These are phyloP conservation scores for Staphylotrichum longicolle DNA, from an alignment of 495 filamentous ascomycete species.

Conservation along the genomic window DNA sequence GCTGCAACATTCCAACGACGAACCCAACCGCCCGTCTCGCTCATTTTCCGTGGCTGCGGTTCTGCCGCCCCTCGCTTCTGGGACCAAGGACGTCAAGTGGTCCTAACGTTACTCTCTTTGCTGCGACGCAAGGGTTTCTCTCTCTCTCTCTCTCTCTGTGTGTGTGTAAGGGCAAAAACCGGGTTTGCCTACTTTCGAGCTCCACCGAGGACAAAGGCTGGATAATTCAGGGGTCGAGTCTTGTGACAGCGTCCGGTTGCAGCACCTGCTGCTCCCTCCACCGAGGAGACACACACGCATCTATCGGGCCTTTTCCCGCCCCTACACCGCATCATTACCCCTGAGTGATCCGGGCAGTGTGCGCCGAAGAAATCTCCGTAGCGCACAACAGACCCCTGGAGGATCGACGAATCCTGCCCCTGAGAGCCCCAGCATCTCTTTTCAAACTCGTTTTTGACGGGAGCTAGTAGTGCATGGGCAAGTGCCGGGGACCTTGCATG, in stretches of 20 bases:
- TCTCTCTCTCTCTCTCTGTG: too few species aligned
- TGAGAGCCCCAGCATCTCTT: too few species aligned
- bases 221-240: too few species aligned
- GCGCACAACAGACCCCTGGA: too few species aligned
- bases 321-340: neutral
- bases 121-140: neutral
- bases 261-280: neutral
- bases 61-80: conserved; percentile 15
- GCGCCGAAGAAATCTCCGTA: neutral
- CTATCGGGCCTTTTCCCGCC: neutral
- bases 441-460: too few species aligned
- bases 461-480: too few species aligned
- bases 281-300: neutral
- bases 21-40: neutral
- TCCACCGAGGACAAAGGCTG: too few species aligned
- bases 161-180: too few species aligned
- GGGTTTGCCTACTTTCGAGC: too few species aligned
- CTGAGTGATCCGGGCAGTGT: neutral
- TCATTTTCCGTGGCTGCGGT: conserved; percentile 3
- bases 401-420: too few species aligned
- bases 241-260: neutral
- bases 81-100: neutral
- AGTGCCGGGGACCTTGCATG: too few species aligned
- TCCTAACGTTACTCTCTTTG: neutral
- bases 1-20: neutral